phyloP scores from a whole-genome alignment of 306 rosid species.

The Trichosanthes truncata region DNA sequence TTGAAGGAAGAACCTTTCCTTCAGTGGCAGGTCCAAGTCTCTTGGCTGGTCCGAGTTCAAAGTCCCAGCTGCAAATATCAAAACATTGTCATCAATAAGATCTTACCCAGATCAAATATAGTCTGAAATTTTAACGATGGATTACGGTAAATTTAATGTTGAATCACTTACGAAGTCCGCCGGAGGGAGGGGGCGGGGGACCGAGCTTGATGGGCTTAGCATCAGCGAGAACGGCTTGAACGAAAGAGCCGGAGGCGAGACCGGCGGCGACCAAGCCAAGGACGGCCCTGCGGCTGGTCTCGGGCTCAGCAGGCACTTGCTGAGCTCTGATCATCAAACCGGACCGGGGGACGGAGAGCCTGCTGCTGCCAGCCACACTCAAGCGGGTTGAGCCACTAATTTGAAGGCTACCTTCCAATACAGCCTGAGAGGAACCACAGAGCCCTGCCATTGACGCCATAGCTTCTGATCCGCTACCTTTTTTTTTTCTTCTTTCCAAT shows the following conservation, averaged over 20 bases:
- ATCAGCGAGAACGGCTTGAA: constrained; percentile 80
- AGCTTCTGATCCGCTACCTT: constrained; percentile 8
- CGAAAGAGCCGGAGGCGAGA: constrained; percentile 71
- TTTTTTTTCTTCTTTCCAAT: background rate
- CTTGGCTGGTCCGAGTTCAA: constrained; percentile 78
- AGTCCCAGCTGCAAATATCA: constrained; percentile 69
- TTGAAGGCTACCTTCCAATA: constrained; percentile 64
- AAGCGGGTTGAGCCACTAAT: constrained; percentile 48
- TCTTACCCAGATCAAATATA: too few relatives aligned
- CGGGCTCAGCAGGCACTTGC: constrained; percentile 36
- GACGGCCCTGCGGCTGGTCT: constrained; percentile 59
- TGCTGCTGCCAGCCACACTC: constrained; percentile 22
- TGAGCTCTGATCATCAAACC: constrained; percentile 55
- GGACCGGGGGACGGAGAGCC: constrained; percentile 22
- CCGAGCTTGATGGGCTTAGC: constrained; percentile 86
- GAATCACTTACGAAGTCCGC: constrained; percentile 74
- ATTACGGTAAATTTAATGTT: background rate
- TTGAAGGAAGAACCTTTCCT: constrained; percentile 75
- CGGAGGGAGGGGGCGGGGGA: constrained; percentile 78
- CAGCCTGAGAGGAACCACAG: constrained; percentile 63
- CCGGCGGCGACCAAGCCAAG: constrained; percentile 80
- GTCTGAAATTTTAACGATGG: background rate
- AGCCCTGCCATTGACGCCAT: constrained; percentile 91
- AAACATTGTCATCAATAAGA: background rate
- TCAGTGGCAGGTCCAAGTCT: constrained; percentile 64